Percentiles rank a stretch among this genome's conserved stretches.
Conservation (phyloP, 148 eudicot genomes). For the Suaeda aralocaspica region DNA sequence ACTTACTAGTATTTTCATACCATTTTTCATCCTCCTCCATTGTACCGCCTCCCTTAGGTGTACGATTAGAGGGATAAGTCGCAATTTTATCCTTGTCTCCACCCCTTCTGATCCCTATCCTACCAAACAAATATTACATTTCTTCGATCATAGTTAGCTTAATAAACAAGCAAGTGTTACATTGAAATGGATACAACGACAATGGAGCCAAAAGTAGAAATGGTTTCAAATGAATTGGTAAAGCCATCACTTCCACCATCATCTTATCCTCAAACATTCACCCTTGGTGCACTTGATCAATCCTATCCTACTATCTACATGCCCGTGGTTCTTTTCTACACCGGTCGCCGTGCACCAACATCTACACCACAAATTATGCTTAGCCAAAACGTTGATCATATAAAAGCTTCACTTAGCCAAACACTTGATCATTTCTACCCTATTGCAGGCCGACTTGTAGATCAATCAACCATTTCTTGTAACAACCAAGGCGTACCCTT, state of each 20-base stretch:
- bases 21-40: too few species aligned
- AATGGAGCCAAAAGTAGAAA: conserved; percentile 7
- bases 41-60: too few species aligned
- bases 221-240: conserved; percentile 37
- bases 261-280: conserved; percentile 26
- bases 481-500: conserved; percentile 4
- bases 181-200: too few species aligned
- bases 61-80: too few species aligned
- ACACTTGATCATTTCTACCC: conserved; percentile 9
- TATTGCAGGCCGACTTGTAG: neutral
- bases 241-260: conserved; percentile 50
- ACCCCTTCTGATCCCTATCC: too few species aligned
- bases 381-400: too few species aligned
- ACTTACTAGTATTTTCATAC: too few species aligned
- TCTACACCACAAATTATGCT: too few species aligned
- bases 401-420: neutral
- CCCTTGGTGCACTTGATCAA: conserved; percentile 41
- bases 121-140: too few species aligned
- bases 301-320: conserved; percentile 20
- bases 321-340: conserved; percentile 40
- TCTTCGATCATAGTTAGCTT: too few species aligned
- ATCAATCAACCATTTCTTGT: conserved; percentile 6
- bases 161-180: too few species aligned
- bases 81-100: too few species aligned
- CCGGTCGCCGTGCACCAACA: neutral